Conservation (phyloP, 495 filamentous ascomycete species). For the Cercophora scortea region DNA sequence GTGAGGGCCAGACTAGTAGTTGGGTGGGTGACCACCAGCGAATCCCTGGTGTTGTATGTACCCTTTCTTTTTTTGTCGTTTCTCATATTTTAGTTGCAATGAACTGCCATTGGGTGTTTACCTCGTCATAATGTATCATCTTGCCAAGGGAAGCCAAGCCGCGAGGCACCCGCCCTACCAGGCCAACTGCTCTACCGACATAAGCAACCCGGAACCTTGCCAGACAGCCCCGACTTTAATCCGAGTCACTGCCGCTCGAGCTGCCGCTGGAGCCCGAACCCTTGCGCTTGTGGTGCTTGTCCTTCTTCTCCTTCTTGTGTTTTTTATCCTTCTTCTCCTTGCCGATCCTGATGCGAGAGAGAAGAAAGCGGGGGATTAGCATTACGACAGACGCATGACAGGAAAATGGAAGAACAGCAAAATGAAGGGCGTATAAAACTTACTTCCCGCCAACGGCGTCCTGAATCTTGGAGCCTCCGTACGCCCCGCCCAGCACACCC, state of each 20-base stretch:
- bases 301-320: constrained; percentile 1
- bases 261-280: neutral
- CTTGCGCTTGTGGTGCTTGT: constrained; percentile 2
- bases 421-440: neutral
- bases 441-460: constrained; percentile 1
- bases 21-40: too few relatives aligned
- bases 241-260: neutral
- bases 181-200: too few relatives aligned
- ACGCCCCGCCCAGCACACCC: neutral
- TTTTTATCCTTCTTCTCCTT: neutral
- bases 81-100: too few relatives aligned
- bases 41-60: too few relatives aligned
- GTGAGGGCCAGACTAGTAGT: too few relatives aligned
- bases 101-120: too few relatives aligned
- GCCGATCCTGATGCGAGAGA: neutral
- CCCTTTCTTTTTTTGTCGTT: too few relatives aligned
- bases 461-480: neutral
- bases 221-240: neutral
- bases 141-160: too few relatives aligned
- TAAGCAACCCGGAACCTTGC: too few relatives aligned
- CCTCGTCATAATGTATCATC: too few relatives aligned
- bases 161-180: too few relatives aligned
- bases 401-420: neutral
- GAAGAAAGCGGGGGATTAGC: neutral
- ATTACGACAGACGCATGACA: neutral